Base-by-base conservation (phyloP, 2,329 filamentous ascomycete species). In the Ilyonectria sp. region DNA sequence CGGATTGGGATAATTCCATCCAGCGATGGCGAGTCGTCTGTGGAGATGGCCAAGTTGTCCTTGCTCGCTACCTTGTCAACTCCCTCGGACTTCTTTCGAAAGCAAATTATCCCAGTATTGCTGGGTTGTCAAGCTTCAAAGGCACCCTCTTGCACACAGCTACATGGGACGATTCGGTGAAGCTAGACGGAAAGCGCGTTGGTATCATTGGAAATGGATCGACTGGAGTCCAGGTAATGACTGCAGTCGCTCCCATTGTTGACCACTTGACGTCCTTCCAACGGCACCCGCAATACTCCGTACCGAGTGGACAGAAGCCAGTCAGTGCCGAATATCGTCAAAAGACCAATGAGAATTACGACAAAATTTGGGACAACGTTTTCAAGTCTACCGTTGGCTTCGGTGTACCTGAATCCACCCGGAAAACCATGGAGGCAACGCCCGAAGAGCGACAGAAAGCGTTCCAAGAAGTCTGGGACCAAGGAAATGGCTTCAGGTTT, bases 81-180 rank as follows among this genome's bases (percentile, higher is more conserved):
- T 40, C 11, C n/a, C 19, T 65, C 3, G 62, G 62, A 1, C 5
- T 59, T 9, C 46, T 65, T 9, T 65, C 55, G 9, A 53, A 54
- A 23, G 23, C 55, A 17, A 65, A 65, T 17, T 60, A 53, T 21
- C 62, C 62, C 10, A 23, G 47, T 7, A 59, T 65, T 11, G 19
- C 47, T 2, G 62, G 62, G 2, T 21, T 65, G 7, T 19, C 33
- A 4, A 26, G 23, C 0, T 65, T 81, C 75, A 70, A 79, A 53
- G 82, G 83, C 17, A 71, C 78, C 29, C 68, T 80, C 3, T 78
- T 77, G 37, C 83, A 85, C 67, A 82, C 82, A 3, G 76, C 80
- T 8, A 75, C 76, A 13, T 84, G 82, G 82, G 31, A 49, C 7
- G 13, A 63, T 7, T 9, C 4, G 2, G 29, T 29, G 4, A 26